A percentile compares a stretch with the other conserved stretches of the same genome.
Evolutionary conservation across 495 filamentous ascomycete genomes (phyloP).

Genomic region (Zalerion maritima): DNA sequence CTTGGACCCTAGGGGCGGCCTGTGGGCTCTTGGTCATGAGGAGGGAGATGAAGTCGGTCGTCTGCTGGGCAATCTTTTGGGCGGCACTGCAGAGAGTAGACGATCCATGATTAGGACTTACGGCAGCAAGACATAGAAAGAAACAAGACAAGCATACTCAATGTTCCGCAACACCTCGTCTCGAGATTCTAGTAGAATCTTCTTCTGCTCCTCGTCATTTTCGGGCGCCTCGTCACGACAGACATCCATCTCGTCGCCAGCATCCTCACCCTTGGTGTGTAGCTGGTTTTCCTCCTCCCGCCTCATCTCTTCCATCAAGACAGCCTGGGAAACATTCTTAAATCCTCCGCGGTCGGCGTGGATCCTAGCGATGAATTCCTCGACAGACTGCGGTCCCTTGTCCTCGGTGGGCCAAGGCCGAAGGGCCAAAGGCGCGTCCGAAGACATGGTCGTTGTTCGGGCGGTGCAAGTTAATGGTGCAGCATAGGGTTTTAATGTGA

Average conservation of each 20-base stretch:
- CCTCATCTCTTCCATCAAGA: constrained; percentile 44
- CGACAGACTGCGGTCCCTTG: constrained; percentile 43
- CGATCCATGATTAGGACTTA: constrained; percentile 3
- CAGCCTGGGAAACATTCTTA: constrained; percentile 47
- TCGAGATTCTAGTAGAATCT: constrained; percentile 27
- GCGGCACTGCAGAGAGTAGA: constrained; percentile 24
- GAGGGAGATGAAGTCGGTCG: constrained; percentile 74
- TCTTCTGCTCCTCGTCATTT: constrained; percentile 15
- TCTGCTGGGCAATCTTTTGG: constrained; percentile 47
- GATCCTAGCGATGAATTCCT: constrained; percentile 60
- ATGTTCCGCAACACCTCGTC: constrained; percentile 41
- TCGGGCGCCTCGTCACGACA: constrained; percentile 10
- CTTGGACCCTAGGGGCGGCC: no score
- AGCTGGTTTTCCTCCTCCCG: constrained; percentile 24
- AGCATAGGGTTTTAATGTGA: constrained; percentile 1
- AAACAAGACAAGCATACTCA: constrained; percentile 21
- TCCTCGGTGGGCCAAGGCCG: constrained; percentile 41
- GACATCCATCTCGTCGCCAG: constrained; percentile 17
- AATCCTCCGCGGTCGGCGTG: constrained; percentile 63
- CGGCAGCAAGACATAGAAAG: no score
- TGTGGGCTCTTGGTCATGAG: constrained; percentile 61
- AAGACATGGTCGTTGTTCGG: constrained; percentile 20
- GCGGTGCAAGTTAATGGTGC: constrained; percentile 1
- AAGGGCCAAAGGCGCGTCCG: constrained; percentile 47
- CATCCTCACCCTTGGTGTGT: constrained; percentile 14